Conservation (phyloP, 257 asterid genomes). For the Fraxinus cuspidata region DNA sequence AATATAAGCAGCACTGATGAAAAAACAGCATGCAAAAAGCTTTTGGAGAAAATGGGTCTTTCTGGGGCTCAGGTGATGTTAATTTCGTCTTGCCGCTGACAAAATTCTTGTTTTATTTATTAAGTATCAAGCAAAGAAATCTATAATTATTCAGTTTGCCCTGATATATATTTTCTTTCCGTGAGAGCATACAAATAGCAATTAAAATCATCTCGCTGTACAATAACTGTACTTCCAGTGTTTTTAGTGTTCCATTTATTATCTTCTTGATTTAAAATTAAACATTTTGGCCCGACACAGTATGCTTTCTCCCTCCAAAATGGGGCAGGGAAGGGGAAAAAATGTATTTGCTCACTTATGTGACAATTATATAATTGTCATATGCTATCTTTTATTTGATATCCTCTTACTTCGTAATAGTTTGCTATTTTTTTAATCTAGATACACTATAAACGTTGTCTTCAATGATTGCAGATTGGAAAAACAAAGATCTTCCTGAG, state of each 20-base stretch:
- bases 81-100: constrained; percentile 1
- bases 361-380: constrained; percentile 2
- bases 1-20: constrained; percentile 62
- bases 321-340: background rate
- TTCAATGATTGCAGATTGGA: constrained; percentile 67
- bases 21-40: constrained; percentile 73
- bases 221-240: constrained; percentile 11
- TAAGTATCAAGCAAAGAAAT: background rate
- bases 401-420: background rate
- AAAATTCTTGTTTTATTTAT: background rate
- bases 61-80: constrained; percentile 86
- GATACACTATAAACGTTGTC: constrained; percentile 10
- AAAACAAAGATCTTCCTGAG: constrained; percentile 86
- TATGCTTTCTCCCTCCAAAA: constrained; percentile 4
- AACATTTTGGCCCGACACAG: background rate
- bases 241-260: background rate
- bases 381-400: constrained; percentile 5
- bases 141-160: constrained; percentile 12
- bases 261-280: background rate
- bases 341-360: constrained; percentile 7
- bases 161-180: background rate
- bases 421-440: background rate
- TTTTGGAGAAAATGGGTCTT: constrained; percentile 79
- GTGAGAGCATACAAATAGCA: background rate
- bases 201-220: background rate